Percentiles rank a stretch among this genome's conserved stretches.
phyloP scores from a whole-genome alignment of 805 yeast species.

The Candida nitratophila region DNA sequence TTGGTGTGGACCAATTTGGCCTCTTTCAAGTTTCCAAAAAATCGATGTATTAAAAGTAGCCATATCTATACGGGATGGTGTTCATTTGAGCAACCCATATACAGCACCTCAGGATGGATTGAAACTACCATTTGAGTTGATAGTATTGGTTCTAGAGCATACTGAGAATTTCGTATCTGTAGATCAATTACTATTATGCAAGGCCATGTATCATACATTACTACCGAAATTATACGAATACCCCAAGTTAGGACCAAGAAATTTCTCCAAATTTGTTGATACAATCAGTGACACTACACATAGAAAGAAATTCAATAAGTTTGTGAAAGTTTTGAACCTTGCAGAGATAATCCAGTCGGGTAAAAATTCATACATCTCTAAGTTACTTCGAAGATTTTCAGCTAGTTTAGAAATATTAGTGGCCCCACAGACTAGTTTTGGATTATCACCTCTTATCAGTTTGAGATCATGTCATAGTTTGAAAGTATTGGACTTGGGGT shows the following conservation, averaged over 20 bases:
- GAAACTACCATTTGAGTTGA: conserved; percentile 44
- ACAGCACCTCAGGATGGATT: conserved; percentile 17
- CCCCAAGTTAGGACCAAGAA: conserved; percentile 60
- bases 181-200: conserved; percentile 52
- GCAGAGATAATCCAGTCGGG: conserved; percentile 83
- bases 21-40: conserved; percentile 42
- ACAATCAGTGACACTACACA: conserved; percentile 44
- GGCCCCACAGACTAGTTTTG: conserved; percentile 95
- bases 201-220: conserved; percentile 50
- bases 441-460: conserved; percentile 81
- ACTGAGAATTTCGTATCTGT: conserved; percentile 32
- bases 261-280: conserved; percentile 69
- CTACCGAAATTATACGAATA: conserved; percentile 57
- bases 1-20: conserved; percentile 33
- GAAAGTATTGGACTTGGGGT: conserved; percentile 63
- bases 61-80: conserved; percentile 18
- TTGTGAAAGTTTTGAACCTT: conserved; percentile 64
- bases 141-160: conserved; percentile 29
- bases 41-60: conserved; percentile 34
- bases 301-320: conserved; percentile 43
- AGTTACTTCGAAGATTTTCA: conserved; percentile 72
- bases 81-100: conserved; percentile 21
- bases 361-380: conserved; percentile 83
- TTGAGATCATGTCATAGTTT: conserved; percentile 63
- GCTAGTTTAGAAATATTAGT: conserved; percentile 56